Conservation (phyloP, 1,284 basidiomycete species). For the Boletus sp. region DNA sequence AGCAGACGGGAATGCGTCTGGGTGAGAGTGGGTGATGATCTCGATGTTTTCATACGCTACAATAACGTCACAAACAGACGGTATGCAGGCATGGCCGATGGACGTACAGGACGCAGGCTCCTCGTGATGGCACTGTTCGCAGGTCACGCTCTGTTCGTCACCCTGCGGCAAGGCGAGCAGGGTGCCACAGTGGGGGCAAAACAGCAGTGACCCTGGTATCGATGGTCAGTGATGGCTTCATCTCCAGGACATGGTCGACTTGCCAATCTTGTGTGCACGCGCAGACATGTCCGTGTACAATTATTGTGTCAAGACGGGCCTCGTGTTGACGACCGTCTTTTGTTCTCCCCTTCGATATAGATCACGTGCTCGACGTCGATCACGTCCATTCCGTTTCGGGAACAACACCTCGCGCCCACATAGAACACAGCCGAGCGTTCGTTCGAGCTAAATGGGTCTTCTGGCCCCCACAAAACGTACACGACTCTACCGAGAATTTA, state of each 20-base stretch:
- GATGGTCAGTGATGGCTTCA: constrained; percentile 12
- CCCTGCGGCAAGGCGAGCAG: constrained; percentile 85
- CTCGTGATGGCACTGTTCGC: constrained; percentile 86
- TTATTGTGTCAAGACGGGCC: constrained; percentile 17
- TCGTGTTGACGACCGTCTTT: constrained; percentile 18
- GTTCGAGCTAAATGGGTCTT: background rate
- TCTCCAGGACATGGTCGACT: constrained; percentile 10
- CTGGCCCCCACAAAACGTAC: constrained; percentile 22
- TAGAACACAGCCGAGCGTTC: background rate
- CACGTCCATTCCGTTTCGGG: constrained; percentile 9
- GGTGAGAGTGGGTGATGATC: constrained; percentile 89
- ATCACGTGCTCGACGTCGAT: constrained; percentile 25
- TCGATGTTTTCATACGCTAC: constrained; percentile 93
- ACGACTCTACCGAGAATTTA: background rate
- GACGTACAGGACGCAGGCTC: constrained; percentile 86
- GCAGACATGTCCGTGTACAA: constrained; percentile 19
- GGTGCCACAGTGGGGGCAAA: constrained; percentile 93
- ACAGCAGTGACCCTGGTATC: constrained; percentile 80
- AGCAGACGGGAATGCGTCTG: constrained; percentile 92
- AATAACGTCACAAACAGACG: constrained; percentile 4
- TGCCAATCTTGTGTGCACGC: constrained; percentile 36
- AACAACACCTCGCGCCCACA: constrained; percentile 24
- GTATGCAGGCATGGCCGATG: background rate
- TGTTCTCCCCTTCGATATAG: background rate
- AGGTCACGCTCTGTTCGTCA: constrained; percentile 75